A percentile compares a stretch with the other conserved stretches of the same genome.
These are phyloP conservation scores for Penicillium malachiteum DNA, from an alignment of 495 filamentous ascomycete species.

Conservation along the genomic window DNA sequence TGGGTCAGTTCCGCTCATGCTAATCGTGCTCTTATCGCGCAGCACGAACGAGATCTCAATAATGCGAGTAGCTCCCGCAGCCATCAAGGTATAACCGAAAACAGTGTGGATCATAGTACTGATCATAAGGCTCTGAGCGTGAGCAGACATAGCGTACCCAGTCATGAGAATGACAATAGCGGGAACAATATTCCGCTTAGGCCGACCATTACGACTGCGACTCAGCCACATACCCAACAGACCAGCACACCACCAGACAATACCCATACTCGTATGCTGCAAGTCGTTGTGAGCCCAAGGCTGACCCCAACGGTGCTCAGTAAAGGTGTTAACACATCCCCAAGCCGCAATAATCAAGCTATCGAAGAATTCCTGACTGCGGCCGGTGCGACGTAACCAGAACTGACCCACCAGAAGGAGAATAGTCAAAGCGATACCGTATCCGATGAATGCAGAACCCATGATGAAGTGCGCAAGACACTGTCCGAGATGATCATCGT, in stretches of 20 bases:
- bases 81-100: slow-evolving; percentile 96
- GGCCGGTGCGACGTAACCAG: slow-evolving; percentile 80
- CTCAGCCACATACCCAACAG: slow-evolving; percentile 91
- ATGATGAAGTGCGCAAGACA: slow-evolving; percentile 98
- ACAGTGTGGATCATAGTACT: slow-evolving; percentile 88
- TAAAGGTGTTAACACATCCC: slow-evolving; percentile 98
- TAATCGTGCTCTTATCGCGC: slow-evolving; percentile 61
- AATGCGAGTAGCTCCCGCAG: slow-evolving; percentile 75
- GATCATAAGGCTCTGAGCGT: slow-evolving; percentile 77
- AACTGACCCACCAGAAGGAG: slow-evolving; percentile 83
- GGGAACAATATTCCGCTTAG: slow-evolving; percentile 90
- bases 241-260: slow-evolving; percentile 96
- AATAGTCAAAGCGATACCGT: slow-evolving; percentile 84
- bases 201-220: slow-evolving; percentile 73
- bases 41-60: slow-evolving; percentile 91
- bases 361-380: slow-evolving; percentile 97
- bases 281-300: slow-evolving; percentile 93
- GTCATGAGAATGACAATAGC: slow-evolving; percentile 87
- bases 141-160: slow-evolving; percentile 91
- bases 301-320: slow-evolving; percentile 90
- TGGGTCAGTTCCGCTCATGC: slow-evolving; percentile 58
- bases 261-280: slow-evolving; percentile 95
- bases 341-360: slow-evolving; percentile 85
- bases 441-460: slow-evolving; percentile 94
- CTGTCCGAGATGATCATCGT: slow-evolving; percentile 86